Evolutionary conservation across 345 rosid genomes (phyloP), one percentile per base, ranked within the genome.

Genomic region (Rhodamnia rubescens): DNA sequence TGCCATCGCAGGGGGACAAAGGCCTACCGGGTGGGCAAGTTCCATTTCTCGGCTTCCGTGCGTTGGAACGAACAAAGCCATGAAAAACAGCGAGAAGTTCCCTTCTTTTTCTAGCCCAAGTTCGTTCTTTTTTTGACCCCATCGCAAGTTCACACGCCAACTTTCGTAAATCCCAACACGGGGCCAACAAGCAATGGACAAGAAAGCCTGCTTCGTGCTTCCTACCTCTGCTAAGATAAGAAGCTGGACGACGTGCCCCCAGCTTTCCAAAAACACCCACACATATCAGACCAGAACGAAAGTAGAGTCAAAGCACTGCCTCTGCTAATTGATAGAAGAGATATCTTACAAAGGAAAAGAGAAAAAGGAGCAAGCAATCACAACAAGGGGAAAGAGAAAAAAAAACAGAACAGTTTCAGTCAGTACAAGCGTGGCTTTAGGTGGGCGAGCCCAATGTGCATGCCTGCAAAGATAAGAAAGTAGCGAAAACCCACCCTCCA

Each of bases 1-100:
- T 87, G 2, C 87, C 44, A 47, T 49, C 53, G 27, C 83, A 85
- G 78, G n/a, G n/a, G 85, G 91, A 91, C 92, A 90, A 90, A 78
- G 11, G 55, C 89, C 87, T 90, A 74, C 84, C 87, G 36, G 88
- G 85, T 29, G 47, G 82, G 84, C 89, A 83, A 58, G 50, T 82
- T 55, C 82, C 88, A 84, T 86, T 86, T 87, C 88, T 84, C 80
- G 84, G 53, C 69, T 59, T 86, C 85, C 49, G 81, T 84, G 88
- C 88, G 61, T 87, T 16, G 91, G 86, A 84, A 88, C 86, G 86
- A 85, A 53, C 57, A 75, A 53, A 22, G 75, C 89, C 86, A 86
- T 89, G 88, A 83, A 89, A 88, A 90, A 89, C 88, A 74, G 88
- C 84, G 88, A 55, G 52, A 26, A 4, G 44, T 0, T 2, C n/a